Percentiles rank a stretch among this genome's conserved stretches.
phyloP scores from a whole-genome alignment of 2,329 filamentous ascomycete genomes.

The Exophiala viscosa region DNA sequence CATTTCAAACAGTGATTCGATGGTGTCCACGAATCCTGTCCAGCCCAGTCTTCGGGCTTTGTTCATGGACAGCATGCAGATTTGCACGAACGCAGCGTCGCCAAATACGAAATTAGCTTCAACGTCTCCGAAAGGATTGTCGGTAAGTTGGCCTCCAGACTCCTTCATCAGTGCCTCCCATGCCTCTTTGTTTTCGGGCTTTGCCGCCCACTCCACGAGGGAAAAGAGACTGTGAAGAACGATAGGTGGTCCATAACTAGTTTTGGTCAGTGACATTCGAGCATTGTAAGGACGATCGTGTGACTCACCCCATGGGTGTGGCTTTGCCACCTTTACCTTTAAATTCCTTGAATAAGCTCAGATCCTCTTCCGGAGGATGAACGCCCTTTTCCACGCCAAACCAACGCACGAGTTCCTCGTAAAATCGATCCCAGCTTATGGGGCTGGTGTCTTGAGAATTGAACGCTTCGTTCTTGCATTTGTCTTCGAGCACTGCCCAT shows the following conservation, averaged over 20 bases:
- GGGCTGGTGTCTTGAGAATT: slow-evolving; percentile 47
- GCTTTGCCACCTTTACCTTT: slow-evolving; percentile 25
- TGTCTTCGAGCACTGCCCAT: slow-evolving; percentile 47
- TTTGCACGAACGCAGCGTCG: slow-evolving; percentile 21
- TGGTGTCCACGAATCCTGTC: slow-evolving; percentile 31
- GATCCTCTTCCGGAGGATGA: slow-evolving; percentile 30
- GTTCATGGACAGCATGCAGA: slow-evolving; percentile 26
- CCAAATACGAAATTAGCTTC: slow-evolving; percentile 28
- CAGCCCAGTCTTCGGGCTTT: slow-evolving; percentile 28
- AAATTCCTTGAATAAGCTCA: slow-evolving; percentile 16
- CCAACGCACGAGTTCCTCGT: slow-evolving; percentile 45
- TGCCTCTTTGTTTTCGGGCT: slow-evolving; percentile 41
- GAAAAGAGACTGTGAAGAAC: slow-evolving; percentile 40
- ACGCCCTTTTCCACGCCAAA: slow-evolving; percentile 40
- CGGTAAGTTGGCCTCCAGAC: slow-evolving; percentile 33
- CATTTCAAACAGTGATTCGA: slow-evolving; percentile 28
- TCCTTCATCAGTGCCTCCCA: slow-evolving; percentile 46
- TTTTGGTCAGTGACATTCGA: neutral
- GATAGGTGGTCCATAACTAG: slow-evolving; percentile 34
- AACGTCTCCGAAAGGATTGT: slow-evolving; percentile 28
- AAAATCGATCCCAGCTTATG: slow-evolving; percentile 49
- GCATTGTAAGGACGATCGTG: neutral
- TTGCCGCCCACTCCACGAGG: slow-evolving; percentile 46
- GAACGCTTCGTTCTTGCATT: slow-evolving; percentile 46
- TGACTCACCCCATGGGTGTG: slow-evolving; percentile 36